phyloP scores from a whole-genome alignment of 441 rosid genomes.

The Euphorbia celastroides region DNA sequence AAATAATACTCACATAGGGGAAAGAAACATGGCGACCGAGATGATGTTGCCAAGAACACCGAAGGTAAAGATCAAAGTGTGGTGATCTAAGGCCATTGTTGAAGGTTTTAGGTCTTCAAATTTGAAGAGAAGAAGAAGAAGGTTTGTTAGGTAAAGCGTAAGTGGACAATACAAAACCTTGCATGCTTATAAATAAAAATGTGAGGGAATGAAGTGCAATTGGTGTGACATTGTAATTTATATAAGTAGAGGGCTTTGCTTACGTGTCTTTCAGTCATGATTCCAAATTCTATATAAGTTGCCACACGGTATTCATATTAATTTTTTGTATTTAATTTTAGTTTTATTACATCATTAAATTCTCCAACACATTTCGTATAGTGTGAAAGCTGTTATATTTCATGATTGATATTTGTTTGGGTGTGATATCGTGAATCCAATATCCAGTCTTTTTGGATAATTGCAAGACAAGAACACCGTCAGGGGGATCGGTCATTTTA shows the following conservation, averaged over 20 bases:
- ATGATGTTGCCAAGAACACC: constrained; percentile 18
- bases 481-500: too few species aligned
- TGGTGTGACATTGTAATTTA: constrained; percentile 9
- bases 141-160: constrained; percentile 11
- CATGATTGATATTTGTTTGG: too few species aligned
- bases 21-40: constrained; percentile 17
- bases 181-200: not conserved
- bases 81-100: not conserved
- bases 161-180: not conserved
- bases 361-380: not conserved
- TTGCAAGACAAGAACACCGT: too few species aligned
- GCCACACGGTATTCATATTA: not conserved
- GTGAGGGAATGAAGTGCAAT: not conserved
- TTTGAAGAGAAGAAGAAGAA: not conserved
- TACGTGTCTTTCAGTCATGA: not conserved
- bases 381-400: not conserved
- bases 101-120: too few species aligned
- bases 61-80: constrained; percentile 9
- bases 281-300: not conserved
- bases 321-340: too few species aligned
- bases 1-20: constrained; percentile 11
- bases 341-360: not conserved
- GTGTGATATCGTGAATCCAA: too few species aligned
- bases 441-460: too few species aligned
- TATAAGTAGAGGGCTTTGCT: not conserved